Evolutionary conservation across 1,139 yeast species (phyloP), one percentile per base, ranked within the genome.

Genomic region (Protomyces pachydermus): DNA sequence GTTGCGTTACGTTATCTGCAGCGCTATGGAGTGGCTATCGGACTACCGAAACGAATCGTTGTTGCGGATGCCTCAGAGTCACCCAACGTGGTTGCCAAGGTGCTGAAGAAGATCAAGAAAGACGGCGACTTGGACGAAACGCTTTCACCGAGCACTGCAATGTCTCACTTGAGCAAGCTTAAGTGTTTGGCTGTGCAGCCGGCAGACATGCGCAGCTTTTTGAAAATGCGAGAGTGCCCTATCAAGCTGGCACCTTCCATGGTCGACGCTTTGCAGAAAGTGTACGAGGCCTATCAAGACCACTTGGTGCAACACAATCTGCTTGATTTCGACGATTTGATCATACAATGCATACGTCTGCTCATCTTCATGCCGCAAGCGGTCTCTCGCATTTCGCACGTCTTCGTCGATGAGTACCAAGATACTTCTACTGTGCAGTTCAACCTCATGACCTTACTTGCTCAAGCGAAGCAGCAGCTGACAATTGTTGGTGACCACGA

Each of bases 401-500:
- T 91, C 0, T 77, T 93, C 25, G 90, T 93, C 2, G 98, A 93
- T 74, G 98, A 93, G 73, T 93, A 89, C 70, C 98, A 93, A 75
- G 98, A 93, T 71, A 91, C 97, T 0, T 90, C 88, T 70, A 79
- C 79, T 35, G 80, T 89, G 25, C 98, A 93, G 72, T 78, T 90
- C 67, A 82, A 83, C 63, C 77, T 93, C 56, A 81, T 89, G 80
- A 81, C 81, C 67, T 77, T 79, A 23, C 80, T 91, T 68, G 84
- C 89, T 0, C 73, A 75, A 18, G 75, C 76, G 3, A 73, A 75
- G 54, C 70, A 70, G 23, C 86, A 86, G 67, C 79, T 91, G 8
- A 88, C 97, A 0, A 84, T 91, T 1, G 98, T 93, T 0, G 98
- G 98, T 0, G 98, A 93, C 71, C 96, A 97, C 0, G 97, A 93